phyloP scores from a whole-genome alignment of 768 basidiomycete genomes.

The Hygrocybe punicea region DNA sequence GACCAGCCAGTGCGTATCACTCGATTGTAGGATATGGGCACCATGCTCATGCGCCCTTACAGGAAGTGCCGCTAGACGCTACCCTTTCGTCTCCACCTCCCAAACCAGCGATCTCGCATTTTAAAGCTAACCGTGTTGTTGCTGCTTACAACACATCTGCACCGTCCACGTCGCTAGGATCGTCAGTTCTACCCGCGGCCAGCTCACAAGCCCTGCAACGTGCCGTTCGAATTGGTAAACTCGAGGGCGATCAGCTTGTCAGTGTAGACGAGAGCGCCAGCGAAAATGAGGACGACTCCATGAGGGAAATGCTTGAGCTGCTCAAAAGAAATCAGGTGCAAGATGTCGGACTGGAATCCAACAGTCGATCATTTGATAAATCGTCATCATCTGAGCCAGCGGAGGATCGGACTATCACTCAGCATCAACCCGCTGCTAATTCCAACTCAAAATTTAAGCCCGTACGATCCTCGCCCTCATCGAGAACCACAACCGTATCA shows the following conservation, averaged over 20 bases:
- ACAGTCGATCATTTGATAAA: constrained; percentile 3
- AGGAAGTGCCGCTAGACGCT: constrained; percentile 46
- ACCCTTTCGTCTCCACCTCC: constrained; percentile 38
- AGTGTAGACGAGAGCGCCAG: constrained; percentile 54
- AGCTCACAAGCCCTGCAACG: constrained; percentile 47
- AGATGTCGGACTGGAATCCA: constrained; percentile 50
- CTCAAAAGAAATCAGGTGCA: constrained; percentile 50
- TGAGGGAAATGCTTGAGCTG: constrained; percentile 52
- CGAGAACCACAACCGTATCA: background rate
- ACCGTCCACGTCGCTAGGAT: constrained; percentile 41
- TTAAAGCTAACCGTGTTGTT: constrained; percentile 57
- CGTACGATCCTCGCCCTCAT: constrained; percentile 29
- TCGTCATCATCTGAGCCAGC: constrained; percentile 9
- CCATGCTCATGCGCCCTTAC: constrained; percentile 1
- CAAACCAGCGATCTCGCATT: constrained; percentile 58
- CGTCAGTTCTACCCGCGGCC: constrained; percentile 43
- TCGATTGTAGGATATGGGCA: constrained; percentile 4
- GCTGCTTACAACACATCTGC: constrained; percentile 46
- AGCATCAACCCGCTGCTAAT: constrained; percentile 29
- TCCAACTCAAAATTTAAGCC: constrained; percentile 52
- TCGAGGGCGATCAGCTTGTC: constrained; percentile 49
- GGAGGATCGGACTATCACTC: constrained; percentile 10
- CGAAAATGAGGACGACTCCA: constrained; percentile 49
- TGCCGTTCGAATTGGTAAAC: constrained; percentile 54
- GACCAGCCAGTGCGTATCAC: constrained; percentile 41